These are phyloP conservation scores for Houttuynia cordata DNA, from an alignment of 164 flowering plant genomes.

Conservation along the genomic window DNA sequence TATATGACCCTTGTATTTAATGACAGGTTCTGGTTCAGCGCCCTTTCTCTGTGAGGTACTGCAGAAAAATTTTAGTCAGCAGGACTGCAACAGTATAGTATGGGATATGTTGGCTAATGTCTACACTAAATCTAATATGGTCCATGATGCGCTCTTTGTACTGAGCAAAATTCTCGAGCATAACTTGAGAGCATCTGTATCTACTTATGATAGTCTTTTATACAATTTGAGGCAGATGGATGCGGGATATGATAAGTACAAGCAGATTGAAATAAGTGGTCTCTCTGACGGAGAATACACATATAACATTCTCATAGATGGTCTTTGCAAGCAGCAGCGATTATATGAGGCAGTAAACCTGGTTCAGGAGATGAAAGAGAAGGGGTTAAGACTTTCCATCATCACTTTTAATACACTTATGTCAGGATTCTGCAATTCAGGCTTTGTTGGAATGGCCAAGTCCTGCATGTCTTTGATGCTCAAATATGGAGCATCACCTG, in stretches of 20 bases:
- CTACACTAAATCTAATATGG: slow-evolving; percentile 45
- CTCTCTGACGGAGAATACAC: slow-evolving; percentile 28
- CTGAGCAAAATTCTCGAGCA: slow-evolving; percentile 48
- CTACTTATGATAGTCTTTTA: slow-evolving; percentile 49
- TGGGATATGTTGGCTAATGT: slow-evolving; percentile 60
- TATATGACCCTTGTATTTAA: slow-evolving; percentile 7
- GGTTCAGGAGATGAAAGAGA: slow-evolving; percentile 19
- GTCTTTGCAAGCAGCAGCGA: slow-evolving; percentile 49
- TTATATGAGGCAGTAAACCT: slow-evolving; percentile 43
- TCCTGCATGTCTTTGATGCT: slow-evolving; percentile 55
- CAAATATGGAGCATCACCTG: slow-evolving; percentile 50
- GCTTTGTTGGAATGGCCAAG: slow-evolving; percentile 44
- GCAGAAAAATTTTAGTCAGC: slow-evolving; percentile 29
- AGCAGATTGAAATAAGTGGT: slow-evolving; percentile 28
- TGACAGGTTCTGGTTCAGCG: slow-evolving; percentile 54
- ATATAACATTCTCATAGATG: slow-evolving; percentile 40
- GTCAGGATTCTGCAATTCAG: slow-evolving; percentile 49
- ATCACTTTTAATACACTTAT: slow-evolving; percentile 52
- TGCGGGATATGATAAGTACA: slow-evolving; percentile 32
- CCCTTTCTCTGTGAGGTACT: slow-evolving; percentile 45
- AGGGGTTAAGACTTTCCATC: slow-evolving; percentile 25
- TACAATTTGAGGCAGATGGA: slow-evolving; percentile 45
- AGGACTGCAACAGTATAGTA: slow-evolving; percentile 32
- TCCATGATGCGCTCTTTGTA: slow-evolving; percentile 51
- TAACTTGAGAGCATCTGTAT: slow-evolving; percentile 32